Base-by-base conservation (phyloP, 805 yeast species). In the Spathaspora arborariae region DNA sequence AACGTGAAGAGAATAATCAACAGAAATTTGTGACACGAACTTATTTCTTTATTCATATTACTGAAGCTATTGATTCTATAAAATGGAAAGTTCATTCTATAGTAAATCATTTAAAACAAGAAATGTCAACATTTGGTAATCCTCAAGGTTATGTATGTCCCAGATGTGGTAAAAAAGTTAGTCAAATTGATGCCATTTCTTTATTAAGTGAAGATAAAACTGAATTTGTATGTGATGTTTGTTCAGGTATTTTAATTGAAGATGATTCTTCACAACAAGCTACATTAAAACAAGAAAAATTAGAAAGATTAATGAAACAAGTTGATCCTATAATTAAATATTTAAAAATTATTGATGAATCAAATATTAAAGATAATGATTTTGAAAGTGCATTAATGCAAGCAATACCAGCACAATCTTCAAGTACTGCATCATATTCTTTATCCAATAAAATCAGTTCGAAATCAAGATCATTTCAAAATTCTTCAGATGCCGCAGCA, bases 141-240 rank as follows among this genome's bases (percentile, higher is more conserved):
- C 96, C 97, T 1, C 96, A 94, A 59, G 99, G 98, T 2, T 94
- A 87, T 61, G 77, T 88, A 49, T 94, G 99, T 62, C 91, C 96
- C 7, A 72, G 84, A 20, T 94, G 99, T 68, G 79, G 81, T 44
- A 79, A 86, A 16, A 85, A 86, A 62, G 91, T 84, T 58, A 78
- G 91, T 5, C 88, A 94, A 54, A 63, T 94, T 52, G 98, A 94
- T 62, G 97, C 96, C 2, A 81, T 92, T 16, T 80, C 96, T 13
- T 64, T 89, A 49, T 68, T 88, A 50, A 85, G 89, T 54, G 89
- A 84, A 46, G 97, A 88, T 57, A 80, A 80, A 56, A 81, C 87
- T 44, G 85, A 82, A 46, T 95, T 92, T 57, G 63, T 86, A 22
- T 94, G 99, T 63, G 89, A 88, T 34, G 78, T 86, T 41, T 94